phyloP scores from a whole-genome alignment of 352 stramenopile genomes.

The Bremia lactucae region DNA sequence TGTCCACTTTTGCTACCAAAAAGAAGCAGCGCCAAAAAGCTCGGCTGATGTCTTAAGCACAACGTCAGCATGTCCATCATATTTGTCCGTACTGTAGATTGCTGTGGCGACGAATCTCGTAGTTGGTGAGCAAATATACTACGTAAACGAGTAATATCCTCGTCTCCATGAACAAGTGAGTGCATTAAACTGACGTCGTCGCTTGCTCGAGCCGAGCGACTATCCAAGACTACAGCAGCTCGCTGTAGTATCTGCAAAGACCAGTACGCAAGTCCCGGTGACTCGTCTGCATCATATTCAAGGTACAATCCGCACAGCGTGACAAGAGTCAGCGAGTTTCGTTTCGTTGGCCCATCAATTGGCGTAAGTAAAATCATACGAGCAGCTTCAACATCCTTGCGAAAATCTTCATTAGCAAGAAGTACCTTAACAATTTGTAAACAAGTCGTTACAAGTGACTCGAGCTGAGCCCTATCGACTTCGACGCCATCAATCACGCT shows the following conservation, averaged over 20 bases:
- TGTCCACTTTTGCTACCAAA: conserved; percentile 24
- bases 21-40: conserved; percentile 45
- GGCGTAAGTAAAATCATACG: conserved; percentile 30
- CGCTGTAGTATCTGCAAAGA: conserved; percentile 46
- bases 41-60: conserved; percentile 47
- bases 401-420: conserved; percentile 6
- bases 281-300: conserved; percentile 30
- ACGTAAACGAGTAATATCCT: conserved; percentile 30
- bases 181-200: conserved; percentile 18
- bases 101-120: conserved; percentile 11
- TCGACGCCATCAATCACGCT: conserved; percentile 10
- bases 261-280: conserved; percentile 25
- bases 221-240: conserved; percentile 25
- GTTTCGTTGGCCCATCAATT: conserved; percentile 26
- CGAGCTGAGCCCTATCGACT: conserved; percentile 15
- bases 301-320: conserved; percentile 46
- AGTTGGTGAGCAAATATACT: conserved; percentile 31
- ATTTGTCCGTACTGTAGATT: conserved; percentile 25
- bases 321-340: conserved; percentile 34
- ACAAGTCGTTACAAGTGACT: conserved; percentile 34
- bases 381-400: conserved; percentile 3
- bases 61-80: conserved; percentile 40
- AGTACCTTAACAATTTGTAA: conserved; percentile 39
- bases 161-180: conserved; percentile 34
- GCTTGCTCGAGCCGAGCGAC: conserved; percentile 11